A percentile compares a stretch with the other conserved stretches of the same genome.
Conservation (phyloP, 2,329 filamentous ascomycete genomes). For the Pseudopithomyces chartarum region DNA sequence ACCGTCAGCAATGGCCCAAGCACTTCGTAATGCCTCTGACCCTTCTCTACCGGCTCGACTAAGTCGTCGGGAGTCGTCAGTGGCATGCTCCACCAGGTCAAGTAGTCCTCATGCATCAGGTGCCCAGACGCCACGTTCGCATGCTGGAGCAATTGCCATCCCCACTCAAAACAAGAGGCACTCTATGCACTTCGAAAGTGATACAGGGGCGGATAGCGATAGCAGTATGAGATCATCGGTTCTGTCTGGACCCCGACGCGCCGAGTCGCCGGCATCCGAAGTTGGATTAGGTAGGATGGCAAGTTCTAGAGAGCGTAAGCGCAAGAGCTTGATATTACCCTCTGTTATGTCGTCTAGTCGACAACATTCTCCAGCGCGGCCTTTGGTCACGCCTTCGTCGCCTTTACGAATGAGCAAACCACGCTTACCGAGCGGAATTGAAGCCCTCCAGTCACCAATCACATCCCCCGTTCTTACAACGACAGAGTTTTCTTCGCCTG, state of each 20-base stretch:
- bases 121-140: conserved; percentile 80
- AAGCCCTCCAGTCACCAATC: conserved; percentile 79
- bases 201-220: conserved; percentile 83
- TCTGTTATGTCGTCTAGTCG: conserved; percentile 74
- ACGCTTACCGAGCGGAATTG: conserved; percentile 65
- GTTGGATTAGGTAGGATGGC: conserved; percentile 76
- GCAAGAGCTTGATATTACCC: conserved; percentile 83
- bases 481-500: conserved; percentile 80
- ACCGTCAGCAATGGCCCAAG: conserved; percentile 61
- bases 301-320: conserved; percentile 81
- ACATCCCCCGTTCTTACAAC: conserved; percentile 84
- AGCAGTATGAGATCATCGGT: conserved; percentile 84
- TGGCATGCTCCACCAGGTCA: conserved; percentile 78
- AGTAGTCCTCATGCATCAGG: conserved; percentile 84
- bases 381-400: conserved; percentile 75
- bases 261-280: conserved; percentile 90
- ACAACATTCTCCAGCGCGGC: conserved; percentile 86
- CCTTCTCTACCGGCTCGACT: conserved; percentile 50
- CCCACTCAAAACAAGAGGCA: conserved; percentile 71
- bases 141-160: conserved; percentile 64
- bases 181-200: conserved; percentile 81
- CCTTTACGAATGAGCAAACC: conserved; percentile 86
- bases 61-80: conserved; percentile 62
- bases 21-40: conserved; percentile 61
- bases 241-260: conserved; percentile 71